Evolutionary conservation across 192 early-diverging fungal species (phyloP), one percentile per base, ranked within the genome.

Genomic region (Spinellus fusiger): DNA sequence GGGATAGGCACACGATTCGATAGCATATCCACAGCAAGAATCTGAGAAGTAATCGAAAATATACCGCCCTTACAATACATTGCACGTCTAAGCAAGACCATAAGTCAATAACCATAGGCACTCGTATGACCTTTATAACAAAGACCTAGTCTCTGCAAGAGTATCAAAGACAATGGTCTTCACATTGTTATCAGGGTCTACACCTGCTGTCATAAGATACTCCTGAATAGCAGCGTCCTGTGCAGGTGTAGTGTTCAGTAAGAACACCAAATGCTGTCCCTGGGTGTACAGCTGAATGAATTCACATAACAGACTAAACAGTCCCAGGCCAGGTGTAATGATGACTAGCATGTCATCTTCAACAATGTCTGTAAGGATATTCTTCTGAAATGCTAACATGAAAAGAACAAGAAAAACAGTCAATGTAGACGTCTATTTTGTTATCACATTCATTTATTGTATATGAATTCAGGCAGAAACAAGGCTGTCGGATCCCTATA

Each of bases 1-100:
- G 90, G 68, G 0, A 80, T 53, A 0, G 96, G 94, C 5, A 95
- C 79, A 12, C 86, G 62, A 20, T 81, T 77, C 61, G 86, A 89
- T 32, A 98, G 79, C 64, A 98, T 67, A 70, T 98, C 96, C 20
- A 95, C 91, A 5, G 93, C 85, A 2, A 98, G 62, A 33, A 98
- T 94, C 16, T 87, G 80, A 28, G 94, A 90, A 0, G 94, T 93
- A 32, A 92, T 78, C 1, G 90, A 83, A 46, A 98, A 72, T 1
- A 96, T 77, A 8, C 96, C 96, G 51, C 96, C 91, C 15, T 68
- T 63, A 1, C 84, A 73, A 70, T 98, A 98, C 33, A 94, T 61
- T 1, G 84, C 71, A 26, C 54, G 61, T 29, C 84, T 77, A 49
- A 58, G 54, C 3, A 61, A 31, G 0, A 65, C 72, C 37, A 56